Evolutionary conservation across 176 grass and related monocot genomes (phyloP).

Genomic region (Carex parvula): DNA sequence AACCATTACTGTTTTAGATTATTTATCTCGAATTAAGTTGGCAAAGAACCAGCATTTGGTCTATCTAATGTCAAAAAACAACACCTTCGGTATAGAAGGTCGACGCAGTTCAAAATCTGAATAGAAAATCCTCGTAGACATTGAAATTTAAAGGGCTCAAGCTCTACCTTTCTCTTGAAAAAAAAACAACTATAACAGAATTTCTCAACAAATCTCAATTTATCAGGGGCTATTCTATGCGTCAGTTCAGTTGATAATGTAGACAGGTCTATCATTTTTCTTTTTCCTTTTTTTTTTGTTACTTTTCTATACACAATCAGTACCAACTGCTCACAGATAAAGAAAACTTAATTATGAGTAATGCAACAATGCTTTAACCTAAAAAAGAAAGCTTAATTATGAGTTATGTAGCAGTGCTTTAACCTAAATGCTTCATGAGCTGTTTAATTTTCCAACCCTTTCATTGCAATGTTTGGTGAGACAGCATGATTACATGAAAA

Average conservation of each 20-base stretch:
- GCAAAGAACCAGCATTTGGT: too few species aligned
- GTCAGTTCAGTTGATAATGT: background rate
- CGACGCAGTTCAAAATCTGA: too few species aligned
- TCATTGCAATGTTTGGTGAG: background rate
- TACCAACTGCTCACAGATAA: background rate
- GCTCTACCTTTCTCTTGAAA: too few species aligned
- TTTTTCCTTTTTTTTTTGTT: background rate
- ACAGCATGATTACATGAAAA: slow-evolving; percentile 2
- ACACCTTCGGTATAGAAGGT: too few species aligned
- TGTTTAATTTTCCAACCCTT: background rate
- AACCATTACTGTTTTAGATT: background rate
- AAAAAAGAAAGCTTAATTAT: background rate
- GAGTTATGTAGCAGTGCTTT: background rate
- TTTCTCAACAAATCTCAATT: background rate
- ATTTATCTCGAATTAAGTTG: background rate
- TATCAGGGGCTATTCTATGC: too few species aligned
- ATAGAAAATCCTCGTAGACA: too few species aligned
- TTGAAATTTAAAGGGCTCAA: too few species aligned
- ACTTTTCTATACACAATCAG: background rate
- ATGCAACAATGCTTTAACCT: too few species aligned
- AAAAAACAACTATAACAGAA: background rate
- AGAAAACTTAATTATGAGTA: too few species aligned
- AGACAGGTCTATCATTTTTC: background rate
- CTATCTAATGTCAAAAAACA: too few species aligned
- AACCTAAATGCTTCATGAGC: background rate